Evolutionary conservation across 140 eudicot species (phyloP), one percentile per base, ranked within the genome.

Genomic region (Stevia rebaudiana): DNA sequence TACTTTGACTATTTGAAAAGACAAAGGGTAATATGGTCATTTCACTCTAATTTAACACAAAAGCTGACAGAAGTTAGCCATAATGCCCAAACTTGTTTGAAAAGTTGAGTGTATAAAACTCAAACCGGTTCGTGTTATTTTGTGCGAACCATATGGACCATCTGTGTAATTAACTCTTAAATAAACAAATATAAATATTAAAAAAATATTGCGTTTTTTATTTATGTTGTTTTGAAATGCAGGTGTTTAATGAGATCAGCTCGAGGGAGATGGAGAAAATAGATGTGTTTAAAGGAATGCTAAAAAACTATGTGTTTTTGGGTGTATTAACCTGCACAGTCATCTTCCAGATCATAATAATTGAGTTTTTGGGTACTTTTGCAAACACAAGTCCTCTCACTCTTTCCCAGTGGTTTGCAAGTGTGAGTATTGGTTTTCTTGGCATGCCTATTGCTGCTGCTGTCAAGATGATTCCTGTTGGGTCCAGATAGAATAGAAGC

Each of bases 401-500:
- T 11, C 73, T 72, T 28, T 70, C 75, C 59, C 87, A 90, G 65
- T 90, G 97, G 97, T 75, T 81, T 56, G 81, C 80, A 1, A 79
- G 94, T 68, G 80, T 90, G 12, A 58, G 60, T 6, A 66, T 90
- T 31, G 97, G 97, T 6, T 86, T 90, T 66, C 76, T 90, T 8
- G 86, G 95, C 35, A 90, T 90, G 97, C 97, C 97, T 0, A 80
- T 90, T 11, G 95, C 97, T 69, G 97, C 97, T 48, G 87, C 78
- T 4, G 77, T 86, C 17, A 90, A 90, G 85, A 73, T 90, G 90
- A 82, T 90, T 52, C 95, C 94, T n/a, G 94, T 87, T 5, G 94
- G 86, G 23, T 81, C 89, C 12, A 67, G 72, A 53, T 87, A 70
- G 84, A 60, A 53, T 87, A 70, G 84, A 60, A 5, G 46, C 2